phyloP scores from a whole-genome alignment of 78 protist species.

The Dictyostelium capitatum region DNA sequence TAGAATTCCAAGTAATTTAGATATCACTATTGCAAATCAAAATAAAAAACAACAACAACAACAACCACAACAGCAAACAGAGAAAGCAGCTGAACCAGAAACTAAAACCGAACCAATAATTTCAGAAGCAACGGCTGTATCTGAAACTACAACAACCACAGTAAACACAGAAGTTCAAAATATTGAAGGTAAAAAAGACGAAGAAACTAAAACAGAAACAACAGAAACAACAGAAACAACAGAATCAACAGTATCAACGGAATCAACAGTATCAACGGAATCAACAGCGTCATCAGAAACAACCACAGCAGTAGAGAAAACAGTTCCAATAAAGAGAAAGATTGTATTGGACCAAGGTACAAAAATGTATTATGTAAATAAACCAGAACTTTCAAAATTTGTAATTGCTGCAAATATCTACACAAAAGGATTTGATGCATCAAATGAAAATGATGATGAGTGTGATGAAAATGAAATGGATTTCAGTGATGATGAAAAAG shows the following conservation, averaged over 20 bases:
- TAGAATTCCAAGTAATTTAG: slow-evolving; percentile 45
- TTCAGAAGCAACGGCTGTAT: neutral
- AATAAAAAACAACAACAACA: too few species aligned
- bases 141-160: neutral
- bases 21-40: neutral
- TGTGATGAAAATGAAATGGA: slow-evolving; percentile 59
- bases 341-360: slow-evolving; percentile 1
- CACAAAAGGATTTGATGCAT: slow-evolving; percentile 69
- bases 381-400: slow-evolving; percentile 59
- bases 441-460: slow-evolving; percentile 67
- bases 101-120: neutral
- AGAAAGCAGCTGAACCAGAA: neutral
- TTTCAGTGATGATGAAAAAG: slow-evolving; percentile 76
- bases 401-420: slow-evolving; percentile 56
- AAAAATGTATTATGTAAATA: slow-evolving; percentile 46
- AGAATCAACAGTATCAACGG: neutral
- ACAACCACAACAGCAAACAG: neutral
- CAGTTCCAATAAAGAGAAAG: neutral
- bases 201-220: neutral
- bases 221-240: neutral
- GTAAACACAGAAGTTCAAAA: neutral
- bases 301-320: neutral
- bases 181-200: neutral
- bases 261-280: neutral
- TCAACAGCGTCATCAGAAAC: neutral